Conservation (phyloP, 2,329 filamentous ascomycete genomes). For the Exophiala aquamarina region DNA sequence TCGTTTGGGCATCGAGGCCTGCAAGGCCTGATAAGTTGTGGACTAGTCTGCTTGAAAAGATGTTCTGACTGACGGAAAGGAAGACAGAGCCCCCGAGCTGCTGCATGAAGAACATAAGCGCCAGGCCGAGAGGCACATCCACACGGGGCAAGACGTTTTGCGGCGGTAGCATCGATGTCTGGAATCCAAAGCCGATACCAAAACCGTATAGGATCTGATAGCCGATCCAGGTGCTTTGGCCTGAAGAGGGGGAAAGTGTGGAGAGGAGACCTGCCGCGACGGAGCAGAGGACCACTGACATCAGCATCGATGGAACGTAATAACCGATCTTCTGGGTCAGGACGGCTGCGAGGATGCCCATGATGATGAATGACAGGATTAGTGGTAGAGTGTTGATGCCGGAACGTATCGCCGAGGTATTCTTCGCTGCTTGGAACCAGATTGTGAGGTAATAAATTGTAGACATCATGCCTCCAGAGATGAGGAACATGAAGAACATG, state of each 20-base stretch:
- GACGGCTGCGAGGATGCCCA: constrained; percentile 34
- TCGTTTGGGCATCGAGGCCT: constrained; percentile 5
- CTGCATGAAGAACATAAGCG: constrained; percentile 32
- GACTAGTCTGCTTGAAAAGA: constrained; percentile 35
- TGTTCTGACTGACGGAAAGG: constrained; percentile 34
- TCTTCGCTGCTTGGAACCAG: constrained; percentile 48
- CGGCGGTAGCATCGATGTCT: constrained; percentile 30
- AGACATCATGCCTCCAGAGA: constrained; percentile 37
- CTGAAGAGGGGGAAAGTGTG: constrained; percentile 31
- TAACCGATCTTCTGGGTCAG: constrained; percentile 32
- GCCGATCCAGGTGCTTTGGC: constrained; percentile 36
- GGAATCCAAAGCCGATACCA: constrained; percentile 31
- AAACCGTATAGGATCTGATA: constrained; percentile 38
- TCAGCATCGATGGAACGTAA: constrained; percentile 30
- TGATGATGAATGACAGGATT: constrained; percentile 37
- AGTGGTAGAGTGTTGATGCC: constrained; percentile 46
- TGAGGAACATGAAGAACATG: constrained; percentile 39
- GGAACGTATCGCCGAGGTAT: constrained; percentile 34
- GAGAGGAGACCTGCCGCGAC: constrained; percentile 36
- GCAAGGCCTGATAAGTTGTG: constrained; percentile 21
- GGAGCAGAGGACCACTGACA: constrained; percentile 29
- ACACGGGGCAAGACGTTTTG: constrained; percentile 29
- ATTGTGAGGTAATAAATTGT: constrained; percentile 49
- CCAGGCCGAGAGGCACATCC: constrained; percentile 31
- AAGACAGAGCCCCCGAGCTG: constrained; percentile 35